Evolutionary conservation across 1,284 basidiomycete species (phyloP), one percentile per base, ranked within the genome.

Genomic region (Mycosarcoma mackinlayi): DNA sequence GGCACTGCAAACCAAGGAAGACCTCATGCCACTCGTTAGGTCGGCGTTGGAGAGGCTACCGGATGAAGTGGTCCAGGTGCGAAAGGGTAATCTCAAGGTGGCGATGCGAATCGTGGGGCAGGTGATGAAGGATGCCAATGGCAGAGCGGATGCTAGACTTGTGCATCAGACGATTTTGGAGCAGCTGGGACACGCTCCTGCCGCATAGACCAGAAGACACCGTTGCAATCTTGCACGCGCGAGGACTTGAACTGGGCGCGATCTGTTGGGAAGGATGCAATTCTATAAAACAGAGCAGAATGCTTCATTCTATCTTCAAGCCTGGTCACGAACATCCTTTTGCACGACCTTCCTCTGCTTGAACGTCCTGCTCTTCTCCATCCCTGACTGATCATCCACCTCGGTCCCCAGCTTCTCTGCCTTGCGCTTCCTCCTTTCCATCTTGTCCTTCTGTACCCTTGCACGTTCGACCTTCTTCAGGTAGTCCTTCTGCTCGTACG

Each of bases 401-500:
- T 46, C 59, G 16, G 21, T 33, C 0, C 57, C 67, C 19, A 41
- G 3, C 31, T 56, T 58, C 23, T 69, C 60, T 0, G 64, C 65
- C 57, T 73, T 69, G 1, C 64, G 47, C 48, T 69, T 63, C 33
- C 59, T 54, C 81, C 89, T 89, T 68, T 90, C 89, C 30, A 88
- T 88, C 44, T 94, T 90, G 84, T 95, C 94, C 69, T 91, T 89
- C 76, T 94, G 85, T 21, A 95, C 89, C n/a, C 91, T 88, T 1
- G 94, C 94, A 18, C 95, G 88, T 81, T 98, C 96, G 34, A 98
- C 96, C 73, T 98, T 95, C 79, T 88, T 88, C 56, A 98, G 87
- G 84, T 99, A 98, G 57, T 95, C 92, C 48, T 89, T 88, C 82
- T 99, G 95, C 84, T 98, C 95, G 35, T 88, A 85, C 73, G 88